These are phyloP conservation scores for Arachis stenosperma DNA, from an alignment of 306 rosid genomes.

Conservation along the genomic window DNA sequence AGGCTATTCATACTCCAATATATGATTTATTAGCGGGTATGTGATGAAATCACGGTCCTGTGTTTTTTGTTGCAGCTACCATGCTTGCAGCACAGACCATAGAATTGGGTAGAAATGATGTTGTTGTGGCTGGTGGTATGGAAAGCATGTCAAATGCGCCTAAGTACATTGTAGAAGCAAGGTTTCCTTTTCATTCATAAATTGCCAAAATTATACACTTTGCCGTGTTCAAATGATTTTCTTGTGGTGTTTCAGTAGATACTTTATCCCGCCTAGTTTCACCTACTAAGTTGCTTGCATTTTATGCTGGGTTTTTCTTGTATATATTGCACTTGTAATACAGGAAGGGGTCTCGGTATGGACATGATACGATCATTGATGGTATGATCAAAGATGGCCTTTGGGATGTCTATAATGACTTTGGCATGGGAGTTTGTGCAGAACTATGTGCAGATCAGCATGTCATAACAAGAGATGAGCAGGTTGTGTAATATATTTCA, in stretches of 20 bases:
- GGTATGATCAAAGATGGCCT: slow-evolving; percentile 96
- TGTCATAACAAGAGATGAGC: slow-evolving; percentile 77
- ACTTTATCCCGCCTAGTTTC: slow-evolving; percentile 4
- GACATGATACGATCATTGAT: slow-evolving; percentile 82
- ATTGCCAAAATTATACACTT: slow-evolving; percentile 4
- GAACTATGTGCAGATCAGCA: slow-evolving; percentile 81
- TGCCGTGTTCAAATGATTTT: background rate
- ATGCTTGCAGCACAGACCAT: slow-evolving; percentile 93
- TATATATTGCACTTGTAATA: slow-evolving; percentile 31
- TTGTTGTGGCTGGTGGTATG: slow-evolving; percentile 93
- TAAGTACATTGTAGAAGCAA: slow-evolving; percentile 72
- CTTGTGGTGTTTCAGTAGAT: slow-evolving; percentile 2
- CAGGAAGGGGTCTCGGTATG: slow-evolving; percentile 89
- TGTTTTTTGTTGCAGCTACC: slow-evolving; percentile 57
- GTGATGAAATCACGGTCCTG: slow-evolving; percentile 17
- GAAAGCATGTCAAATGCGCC: slow-evolving; percentile 98
- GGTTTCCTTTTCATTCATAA: slow-evolving; percentile 50
- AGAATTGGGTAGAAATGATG: slow-evolving; percentile 64
- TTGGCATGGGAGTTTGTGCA: slow-evolving; percentile 88
- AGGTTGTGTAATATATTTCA: slow-evolving; percentile 48
- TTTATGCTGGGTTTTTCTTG: background rate
- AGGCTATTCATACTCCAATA: slow-evolving; percentile 1
- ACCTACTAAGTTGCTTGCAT: slow-evolving; percentile 32
- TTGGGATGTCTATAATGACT: slow-evolving; percentile 94
- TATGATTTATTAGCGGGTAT: background rate